Percentiles rank a stretch among this genome's conserved stretches.
phyloP scores from a whole-genome alignment of 148 eudicot genomes.

The Rhododendron ovatum region DNA sequence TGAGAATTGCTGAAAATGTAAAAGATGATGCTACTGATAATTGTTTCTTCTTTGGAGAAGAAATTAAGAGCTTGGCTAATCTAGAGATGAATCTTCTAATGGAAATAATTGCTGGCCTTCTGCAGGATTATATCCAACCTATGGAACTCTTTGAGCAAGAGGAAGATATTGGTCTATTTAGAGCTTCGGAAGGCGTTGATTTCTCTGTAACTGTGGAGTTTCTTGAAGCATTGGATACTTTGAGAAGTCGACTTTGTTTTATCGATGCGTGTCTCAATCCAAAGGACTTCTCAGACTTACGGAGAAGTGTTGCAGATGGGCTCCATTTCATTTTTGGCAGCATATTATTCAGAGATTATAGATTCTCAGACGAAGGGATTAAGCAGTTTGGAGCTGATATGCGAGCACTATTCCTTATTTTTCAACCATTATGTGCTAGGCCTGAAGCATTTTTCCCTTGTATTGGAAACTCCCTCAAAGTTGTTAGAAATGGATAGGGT shows the following conservation, averaged over 20 bases:
- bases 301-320: slow-evolving; percentile 55
- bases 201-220: slow-evolving; percentile 28
- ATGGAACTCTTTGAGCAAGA: slow-evolving; percentile 17
- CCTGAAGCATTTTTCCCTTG: slow-evolving; percentile 51
- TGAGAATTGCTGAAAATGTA: slow-evolving; percentile 30
- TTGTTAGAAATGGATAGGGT: slow-evolving; percentile 29
- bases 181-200: slow-evolving; percentile 7
- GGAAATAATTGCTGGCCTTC: slow-evolving; percentile 39
- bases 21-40: slow-evolving; percentile 8
- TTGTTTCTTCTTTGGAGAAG: slow-evolving; percentile 38
- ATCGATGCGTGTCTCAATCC: slow-evolving; percentile 32
- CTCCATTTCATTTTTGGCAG: slow-evolving; percentile 39
- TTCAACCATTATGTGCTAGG: slow-evolving; percentile 37
- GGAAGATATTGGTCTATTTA: neutral
- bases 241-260: slow-evolving; percentile 31
- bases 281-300: slow-evolving; percentile 40
- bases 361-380: slow-evolving; percentile 27
- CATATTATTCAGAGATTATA: slow-evolving; percentile 17
- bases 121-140: slow-evolving; percentile 29
- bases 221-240: slow-evolving; percentile 36
- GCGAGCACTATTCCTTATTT: slow-evolving; percentile 35
- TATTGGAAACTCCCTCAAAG: slow-evolving; percentile 31
- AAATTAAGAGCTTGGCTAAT: slow-evolving; percentile 37
- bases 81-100: slow-evolving; percentile 41
- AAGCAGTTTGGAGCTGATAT: slow-evolving; percentile 33